Evolutionary conservation across 441 rosid species (phyloP), one percentile per base, ranked within the genome.

Genomic region (Gossypium davidsonii): DNA sequence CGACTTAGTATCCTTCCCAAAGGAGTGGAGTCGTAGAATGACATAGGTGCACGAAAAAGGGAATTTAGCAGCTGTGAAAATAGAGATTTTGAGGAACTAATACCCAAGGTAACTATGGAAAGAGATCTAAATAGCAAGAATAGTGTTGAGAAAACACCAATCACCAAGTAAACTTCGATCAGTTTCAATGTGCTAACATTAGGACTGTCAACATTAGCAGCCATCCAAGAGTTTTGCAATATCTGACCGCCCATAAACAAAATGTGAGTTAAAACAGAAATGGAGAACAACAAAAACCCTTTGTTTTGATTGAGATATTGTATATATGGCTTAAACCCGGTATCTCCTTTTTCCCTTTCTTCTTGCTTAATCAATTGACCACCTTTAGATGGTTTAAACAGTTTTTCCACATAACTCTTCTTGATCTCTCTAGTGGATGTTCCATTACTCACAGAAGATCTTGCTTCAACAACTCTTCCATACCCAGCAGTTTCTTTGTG

Each of bases 1-100:
- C 98, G 86, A 74, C 97, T 89, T 53, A 96, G 98, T 74, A 96
- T 89, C 81, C 99, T 81, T 78, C 99, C 99, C 18, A 96, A 85
- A 55, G 97, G 98, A 0, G 97, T 96, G 72, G 98, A 91, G 82
- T 96, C 98, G 49, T 88, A 93, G 73, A 96, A 91, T 0, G 94
- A 89, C 98, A 93, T 91, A 28, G 98, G 99, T 4, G 97, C 97
- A 28, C 87, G 88, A 73, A 91, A 90, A 70, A 93, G 94, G 58
- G 98, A 91, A 80, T 90, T 83, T 18, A 93, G 72, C 66, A 96
- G 91, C 80, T 88, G 90, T 11, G 94, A 82, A 79, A 93, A 96
- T 59, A 93, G 80, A 0, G 98, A 91, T 70, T 81, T 78, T 17
- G 97, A 93, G 14, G 97, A 86, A 58, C 73, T 80, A 74, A 93